A percentile compares a stretch with the other conserved stretches of the same genome.
phyloP scores from a whole-genome alignment of 495 filamentous ascomycete genomes.

The Podospora australis region DNA sequence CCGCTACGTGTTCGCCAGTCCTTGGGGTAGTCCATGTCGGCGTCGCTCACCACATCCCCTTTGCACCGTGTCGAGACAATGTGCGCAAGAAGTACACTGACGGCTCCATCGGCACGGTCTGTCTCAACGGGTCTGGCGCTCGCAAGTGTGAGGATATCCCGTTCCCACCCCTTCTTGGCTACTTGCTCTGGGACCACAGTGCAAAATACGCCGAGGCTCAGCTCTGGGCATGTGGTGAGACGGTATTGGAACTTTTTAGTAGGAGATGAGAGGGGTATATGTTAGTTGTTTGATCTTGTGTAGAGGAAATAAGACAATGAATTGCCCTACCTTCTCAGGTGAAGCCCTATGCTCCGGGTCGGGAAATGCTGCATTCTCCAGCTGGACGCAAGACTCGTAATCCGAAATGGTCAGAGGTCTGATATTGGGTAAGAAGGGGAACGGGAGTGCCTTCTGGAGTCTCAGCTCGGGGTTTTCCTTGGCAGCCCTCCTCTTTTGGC shows the following conservation, averaged over 20 bases:
- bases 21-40: conserved; percentile 64
- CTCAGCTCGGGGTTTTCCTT: conserved; percentile 22
- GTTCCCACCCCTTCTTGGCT: conserved; percentile 34
- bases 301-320: conserved; percentile 4
- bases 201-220: conserved; percentile 74
- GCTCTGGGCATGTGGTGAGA: conserved; percentile 67
- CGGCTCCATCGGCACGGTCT: conserved; percentile 39
- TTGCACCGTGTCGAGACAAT: conserved; percentile 67
- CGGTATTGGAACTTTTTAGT: conserved; percentile 73
- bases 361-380: conserved; percentile 72
- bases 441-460: conserved; percentile 25
- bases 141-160: conserved; percentile 43
- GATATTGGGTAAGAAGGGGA: conserved; percentile 50
- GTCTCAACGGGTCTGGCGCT: conserved; percentile 43
- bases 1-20: conserved; percentile 49
- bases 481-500: conserved; percentile 24
- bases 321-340: conserved; percentile 65
- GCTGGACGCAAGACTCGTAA: conserved; percentile 64
- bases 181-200: conserved; percentile 43
- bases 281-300: conserved; percentile 1
- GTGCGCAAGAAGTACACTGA: conserved; percentile 70
- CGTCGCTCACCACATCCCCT: conserved; percentile 59
- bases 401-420: conserved; percentile 67
- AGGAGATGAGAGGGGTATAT: not conserved
- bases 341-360: conserved; percentile 62